phyloP scores from a whole-genome alignment of 108 stramenopile genomes.

The Cyclotella atomus region DNA sequence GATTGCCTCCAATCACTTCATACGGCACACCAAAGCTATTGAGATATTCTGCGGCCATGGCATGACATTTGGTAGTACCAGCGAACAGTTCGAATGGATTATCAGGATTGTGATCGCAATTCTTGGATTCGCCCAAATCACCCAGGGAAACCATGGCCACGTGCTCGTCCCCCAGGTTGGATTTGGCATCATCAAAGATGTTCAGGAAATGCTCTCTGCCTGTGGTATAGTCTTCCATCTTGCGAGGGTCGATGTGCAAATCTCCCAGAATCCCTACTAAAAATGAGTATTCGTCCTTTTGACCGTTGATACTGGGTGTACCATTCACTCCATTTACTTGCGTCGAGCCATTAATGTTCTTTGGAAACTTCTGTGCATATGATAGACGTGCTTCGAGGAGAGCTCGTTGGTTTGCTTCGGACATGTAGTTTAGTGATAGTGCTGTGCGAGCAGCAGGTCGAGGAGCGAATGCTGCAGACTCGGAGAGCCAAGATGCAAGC shows the following conservation, averaged over 20 bases:
- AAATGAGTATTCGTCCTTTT: conserved; percentile 28
- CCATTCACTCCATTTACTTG: background rate
- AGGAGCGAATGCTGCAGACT: background rate
- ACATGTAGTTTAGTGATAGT: background rate
- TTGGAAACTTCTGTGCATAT: background rate
- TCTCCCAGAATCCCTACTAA: conserved; percentile 57
- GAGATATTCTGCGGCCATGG: conserved; percentile 58
- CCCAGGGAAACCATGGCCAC: conserved; percentile 42
- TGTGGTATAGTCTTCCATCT: conserved; percentile 46
- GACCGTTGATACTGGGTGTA: background rate
- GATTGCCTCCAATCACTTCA: conserved; percentile 65
- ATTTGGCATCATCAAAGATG: conserved; percentile 50
- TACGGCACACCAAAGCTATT: conserved; percentile 56
- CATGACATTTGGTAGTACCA: conserved; percentile 63
- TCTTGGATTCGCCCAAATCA: conserved; percentile 52
- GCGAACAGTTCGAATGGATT: conserved; percentile 48
- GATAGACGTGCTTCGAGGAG: background rate
- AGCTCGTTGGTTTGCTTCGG: background rate
- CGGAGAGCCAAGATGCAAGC: no score
- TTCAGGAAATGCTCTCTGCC: conserved; percentile 26
- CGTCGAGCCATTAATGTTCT: background rate
- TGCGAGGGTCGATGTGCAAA: conserved; percentile 61
- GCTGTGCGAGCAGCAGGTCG: background rate
- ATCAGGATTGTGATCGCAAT: conserved; percentile 40
- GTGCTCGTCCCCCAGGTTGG: conserved; percentile 27